Conservation (phyloP, 495 filamentous ascomycete genomes). For the Margaritispora aquatica region DNA sequence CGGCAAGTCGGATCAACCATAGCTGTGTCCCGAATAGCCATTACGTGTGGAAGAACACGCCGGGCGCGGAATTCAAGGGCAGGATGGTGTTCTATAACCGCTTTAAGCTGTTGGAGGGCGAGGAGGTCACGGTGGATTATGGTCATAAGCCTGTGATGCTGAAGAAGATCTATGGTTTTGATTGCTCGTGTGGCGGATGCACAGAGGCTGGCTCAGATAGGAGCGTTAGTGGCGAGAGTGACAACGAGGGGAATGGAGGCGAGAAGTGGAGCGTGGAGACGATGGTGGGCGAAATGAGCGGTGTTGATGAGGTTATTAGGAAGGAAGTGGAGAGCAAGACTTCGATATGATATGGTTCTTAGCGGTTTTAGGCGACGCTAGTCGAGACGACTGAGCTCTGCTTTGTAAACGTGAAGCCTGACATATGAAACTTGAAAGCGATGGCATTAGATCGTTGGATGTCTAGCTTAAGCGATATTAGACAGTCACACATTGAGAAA, state of each 20-base stretch:
- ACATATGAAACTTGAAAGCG: too few species aligned
- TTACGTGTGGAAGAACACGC: constrained; percentile 6
- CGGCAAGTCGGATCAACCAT: constrained; percentile 18
- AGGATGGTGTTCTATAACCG: constrained; percentile 17
- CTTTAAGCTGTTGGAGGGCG: constrained; percentile 14
- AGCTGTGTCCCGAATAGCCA: constrained; percentile 18
- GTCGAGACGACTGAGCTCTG: too few species aligned
- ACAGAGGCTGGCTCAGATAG: constrained; percentile 1
- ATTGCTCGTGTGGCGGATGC: constrained; percentile 16
- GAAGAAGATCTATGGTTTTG: constrained; percentile 19
- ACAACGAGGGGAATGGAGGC: neutral
- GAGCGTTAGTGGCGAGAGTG: neutral
- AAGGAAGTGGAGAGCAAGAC: neutral
- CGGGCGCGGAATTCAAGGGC: neutral
- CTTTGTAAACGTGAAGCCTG: too few species aligned
- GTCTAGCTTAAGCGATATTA: too few species aligned
- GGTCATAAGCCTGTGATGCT: constrained; percentile 12
- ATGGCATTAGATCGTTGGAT: too few species aligned
- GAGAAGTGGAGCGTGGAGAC: neutral
- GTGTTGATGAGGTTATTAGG: neutral
- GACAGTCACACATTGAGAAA: too few species aligned
- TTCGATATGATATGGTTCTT: too few species aligned
- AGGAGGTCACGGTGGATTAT: constrained; percentile 22
- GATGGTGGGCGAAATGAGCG: neutral
- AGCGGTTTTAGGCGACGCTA: too few species aligned